Evolutionary conservation across 2,329 filamentous ascomycete genomes (phyloP), one percentile per base, ranked within the genome.

Genomic region (Hortaea sp.): DNA sequence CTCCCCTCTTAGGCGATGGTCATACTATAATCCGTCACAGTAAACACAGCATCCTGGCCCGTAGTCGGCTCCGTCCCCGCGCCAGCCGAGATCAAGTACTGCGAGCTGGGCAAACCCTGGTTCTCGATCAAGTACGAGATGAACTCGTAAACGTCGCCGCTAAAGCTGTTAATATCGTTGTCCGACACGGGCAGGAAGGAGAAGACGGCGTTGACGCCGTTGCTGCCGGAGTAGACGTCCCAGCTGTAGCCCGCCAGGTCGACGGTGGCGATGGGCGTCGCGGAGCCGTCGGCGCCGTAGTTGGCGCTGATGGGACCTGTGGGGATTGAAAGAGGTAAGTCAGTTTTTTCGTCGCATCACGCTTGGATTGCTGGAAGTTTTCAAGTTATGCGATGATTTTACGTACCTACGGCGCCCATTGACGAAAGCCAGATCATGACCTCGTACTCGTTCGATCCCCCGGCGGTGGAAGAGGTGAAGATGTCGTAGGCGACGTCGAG

Each of bases 401-500:
- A 42, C 40, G 13, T 76, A 5, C 77, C 76, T 1, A 75, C 76
- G 43, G 74, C 73, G 28, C 74, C 77, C 39, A 79, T 63, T 29
- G 75, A 75, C 3, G 68, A 73, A 40, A 81, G 41, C 79, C 80
- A 84, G 53, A 84, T 71, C 79, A 84, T 84, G 55, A 83, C 68
- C 63, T 83, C 80, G 57, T 77, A 81, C 54, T 77, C 67, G n/a
- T 69, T 58, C 41, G 53, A 59, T 38, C 67, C 69, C 29, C 64
- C 63, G 1, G 74, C 68, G 12, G 67, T 67, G 39, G 72, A 68
- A 6, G 67, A 66, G 11, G 77, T 78, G 65, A 82, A 82, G 43
- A 82, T 62, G 58, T 82, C 78, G 56, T 79, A 82, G 10, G 77
- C 69, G 11, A 83, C 78, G 56, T 82, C 72, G 44, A 76, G 76